Conservation (phyloP, 2,329 filamentous ascomycete genomes). For the Dothidotthia symphoricarpi region DNA sequence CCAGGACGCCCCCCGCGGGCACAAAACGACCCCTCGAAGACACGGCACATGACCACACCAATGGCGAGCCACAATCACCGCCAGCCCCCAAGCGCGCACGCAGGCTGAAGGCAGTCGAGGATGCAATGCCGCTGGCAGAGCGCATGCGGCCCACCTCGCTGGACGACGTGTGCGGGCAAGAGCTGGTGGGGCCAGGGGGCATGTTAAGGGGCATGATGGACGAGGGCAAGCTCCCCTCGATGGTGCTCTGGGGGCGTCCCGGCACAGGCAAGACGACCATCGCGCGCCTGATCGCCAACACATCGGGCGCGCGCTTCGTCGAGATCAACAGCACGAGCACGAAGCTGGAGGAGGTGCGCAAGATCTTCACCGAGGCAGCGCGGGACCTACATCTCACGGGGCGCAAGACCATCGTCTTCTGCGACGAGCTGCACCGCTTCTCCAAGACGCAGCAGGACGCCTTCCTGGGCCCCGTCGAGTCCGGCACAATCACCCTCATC, state of each 20-base stretch:
- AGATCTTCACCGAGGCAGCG: conserved; percentile 80
- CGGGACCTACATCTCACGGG: conserved; percentile 79
- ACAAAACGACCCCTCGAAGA: conserved; percentile 30
- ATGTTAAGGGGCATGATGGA: conserved; percentile 85
- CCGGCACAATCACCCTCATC: conserved; percentile 84
- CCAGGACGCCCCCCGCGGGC: conserved; percentile 33
- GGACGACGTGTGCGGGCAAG: conserved; percentile 86
- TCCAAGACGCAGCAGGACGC: conserved; percentile 92
- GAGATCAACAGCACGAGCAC: conserved; percentile 93
- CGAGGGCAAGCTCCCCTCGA: conserved; percentile 80
- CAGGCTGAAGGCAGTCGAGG: conserved; percentile 56
- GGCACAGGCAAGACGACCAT: conserved; percentile 90
- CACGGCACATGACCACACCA: conserved; percentile 10
- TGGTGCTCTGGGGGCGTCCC: conserved; percentile 87
- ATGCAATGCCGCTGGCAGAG: conserved; percentile 82
- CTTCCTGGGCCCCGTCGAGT: conserved; percentile 88
- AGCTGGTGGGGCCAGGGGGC: conserved; percentile 81
- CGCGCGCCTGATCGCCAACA: conserved; percentile 80
- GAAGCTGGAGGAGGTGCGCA: conserved; percentile 88
- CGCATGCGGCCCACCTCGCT: conserved; percentile 84
- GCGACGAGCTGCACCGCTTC: conserved; percentile 94
- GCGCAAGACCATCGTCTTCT: conserved; percentile 92
- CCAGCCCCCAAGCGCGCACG: conserved; percentile 33
- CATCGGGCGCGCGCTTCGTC: conserved; percentile 74
- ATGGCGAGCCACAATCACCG: conserved; percentile 23